phyloP scores from a whole-genome alignment of 371 early-diverging fungal species.

The Rhizopus arrhizus region DNA sequence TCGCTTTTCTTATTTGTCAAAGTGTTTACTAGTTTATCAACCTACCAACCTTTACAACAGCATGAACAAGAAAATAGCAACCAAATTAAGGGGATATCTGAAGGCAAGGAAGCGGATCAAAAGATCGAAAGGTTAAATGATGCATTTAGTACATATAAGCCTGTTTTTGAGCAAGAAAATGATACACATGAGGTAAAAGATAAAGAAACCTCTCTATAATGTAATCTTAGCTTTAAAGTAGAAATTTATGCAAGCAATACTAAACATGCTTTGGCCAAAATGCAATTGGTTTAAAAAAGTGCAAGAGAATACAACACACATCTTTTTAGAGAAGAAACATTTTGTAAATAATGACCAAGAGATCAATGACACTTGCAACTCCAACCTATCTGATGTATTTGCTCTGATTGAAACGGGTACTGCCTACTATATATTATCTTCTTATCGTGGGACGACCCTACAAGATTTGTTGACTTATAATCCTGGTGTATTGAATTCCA shows the following conservation, averaged over 20 bases:
- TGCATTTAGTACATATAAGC: conserved; percentile 19
- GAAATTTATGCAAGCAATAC: conserved; percentile 40
- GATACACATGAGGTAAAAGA: conserved; percentile 16
- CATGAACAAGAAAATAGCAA: not conserved
- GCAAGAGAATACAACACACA: conserved; percentile 17
- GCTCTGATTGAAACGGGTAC: conserved; percentile 59
- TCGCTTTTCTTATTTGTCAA: not conserved
- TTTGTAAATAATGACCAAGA: not conserved
- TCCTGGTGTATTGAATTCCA: conserved; percentile 63
- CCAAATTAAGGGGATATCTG: conserved; percentile 25
- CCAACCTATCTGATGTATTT: conserved; percentile 63
- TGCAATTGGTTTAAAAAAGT: conserved; percentile 36
- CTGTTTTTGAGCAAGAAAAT: conserved; percentile 4
- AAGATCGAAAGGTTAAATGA: conserved; percentile 28
- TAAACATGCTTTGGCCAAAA: conserved; percentile 46
- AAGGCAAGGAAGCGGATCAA: conserved; percentile 36
- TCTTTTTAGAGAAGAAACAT: conserved; percentile 20
- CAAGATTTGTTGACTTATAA: conserved; percentile 67
- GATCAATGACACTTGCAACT: conserved; percentile 31
- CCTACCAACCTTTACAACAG: conserved; percentile 1
- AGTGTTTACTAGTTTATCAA: conserved; percentile 8
- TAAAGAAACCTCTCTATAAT: conserved; percentile 2
- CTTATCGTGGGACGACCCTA: conserved; percentile 61
- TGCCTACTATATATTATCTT: conserved; percentile 60
- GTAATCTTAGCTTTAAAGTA: not conserved